Evolutionary conservation across 2,329 filamentous ascomycete genomes (phyloP).

Genomic region (Fusarium siculi): DNA sequence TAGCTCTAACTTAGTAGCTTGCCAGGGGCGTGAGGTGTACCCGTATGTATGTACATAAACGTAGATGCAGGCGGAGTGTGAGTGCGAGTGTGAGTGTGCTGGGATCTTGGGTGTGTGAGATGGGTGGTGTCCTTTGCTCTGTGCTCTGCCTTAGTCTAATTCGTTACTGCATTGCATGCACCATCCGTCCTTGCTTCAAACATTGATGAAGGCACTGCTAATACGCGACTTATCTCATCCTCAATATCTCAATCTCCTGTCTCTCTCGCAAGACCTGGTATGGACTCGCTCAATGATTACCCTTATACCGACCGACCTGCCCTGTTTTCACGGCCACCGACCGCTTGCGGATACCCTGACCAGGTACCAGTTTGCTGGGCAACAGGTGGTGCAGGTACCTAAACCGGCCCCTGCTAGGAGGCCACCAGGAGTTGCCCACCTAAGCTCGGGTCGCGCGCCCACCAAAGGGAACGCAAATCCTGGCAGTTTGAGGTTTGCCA

Average conservation of each 20-base stretch:
- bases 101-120: slow-evolving; percentile 22
- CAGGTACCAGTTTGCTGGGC: slow-evolving; percentile 35
- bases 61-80: not conserved
- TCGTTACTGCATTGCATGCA: not conserved
- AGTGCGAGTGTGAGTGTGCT: not conserved
- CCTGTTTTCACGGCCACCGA: slow-evolving; percentile 27
- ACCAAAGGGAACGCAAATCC: slow-evolving; percentile 12
- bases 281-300: not conserved
- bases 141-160: not conserved
- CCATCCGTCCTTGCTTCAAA: not conserved
- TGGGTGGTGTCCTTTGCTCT: not conserved
- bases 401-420: slow-evolving; percentile 34
- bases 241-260: not conserved
- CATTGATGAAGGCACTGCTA: not conserved
- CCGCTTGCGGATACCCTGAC: slow-evolving; percentile 33
- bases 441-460: slow-evolving; percentile 15
- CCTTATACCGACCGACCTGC: not conserved
- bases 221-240: slow-evolving; percentile 7
- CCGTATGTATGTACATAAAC: not conserved
- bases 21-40: slow-evolving; percentile 1
- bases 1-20: not conserved
- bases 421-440: slow-evolving; percentile 35
- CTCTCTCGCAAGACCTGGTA: slow-evolving; percentile 1
- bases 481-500: slow-evolving; percentile 2
- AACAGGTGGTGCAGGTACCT: slow-evolving; percentile 36